A percentile compares a stretch with the other conserved stretches of the same genome.
Evolutionary conservation across 2,329 filamentous ascomycete genomes (phyloP).

Genomic region (Pseudogymnoascus sp.): DNA sequence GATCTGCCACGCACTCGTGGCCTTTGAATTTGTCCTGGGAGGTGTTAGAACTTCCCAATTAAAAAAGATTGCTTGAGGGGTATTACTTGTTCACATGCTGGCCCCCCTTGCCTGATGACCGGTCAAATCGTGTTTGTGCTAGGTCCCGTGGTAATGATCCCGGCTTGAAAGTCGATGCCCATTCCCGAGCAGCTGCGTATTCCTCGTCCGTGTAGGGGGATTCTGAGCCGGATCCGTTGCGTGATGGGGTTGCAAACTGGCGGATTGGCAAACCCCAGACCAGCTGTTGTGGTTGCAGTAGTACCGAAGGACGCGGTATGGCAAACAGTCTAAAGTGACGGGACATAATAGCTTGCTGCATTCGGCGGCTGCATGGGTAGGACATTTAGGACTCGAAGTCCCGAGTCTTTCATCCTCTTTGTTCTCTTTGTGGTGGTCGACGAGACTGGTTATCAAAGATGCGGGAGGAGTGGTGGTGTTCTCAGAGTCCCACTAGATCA

Average conservation of each 20-base stretch:
- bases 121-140: slow-evolving; percentile 21
- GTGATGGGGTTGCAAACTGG: neutral
- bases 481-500: neutral
- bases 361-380: neutral
- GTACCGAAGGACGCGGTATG: neutral
- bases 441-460: neutral
- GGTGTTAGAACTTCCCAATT: slow-evolving; percentile 9
- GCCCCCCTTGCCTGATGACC: slow-evolving; percentile 25
- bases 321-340: neutral
- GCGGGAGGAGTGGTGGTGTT: neutral
- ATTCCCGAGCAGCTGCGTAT: slow-evolving; percentile 21
- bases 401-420: slow-evolving; percentile 3
- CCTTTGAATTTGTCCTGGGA: slow-evolving; percentile 27
- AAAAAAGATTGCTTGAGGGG: neutral
- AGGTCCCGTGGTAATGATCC: slow-evolving; percentile 21
- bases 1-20: slow-evolving; percentile 24
- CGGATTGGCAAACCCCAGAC: neutral
- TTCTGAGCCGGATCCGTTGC: neutral
- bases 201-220: slow-evolving; percentile 8
- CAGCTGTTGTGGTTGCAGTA: neutral
- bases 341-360: neutral
- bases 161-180: slow-evolving; percentile 21
- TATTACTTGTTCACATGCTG: slow-evolving; percentile 29
- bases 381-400: neutral
- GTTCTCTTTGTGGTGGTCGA: neutral